phyloP scores from a whole-genome alignment of 805 yeast genomes.

The Starmerella stellata region DNA sequence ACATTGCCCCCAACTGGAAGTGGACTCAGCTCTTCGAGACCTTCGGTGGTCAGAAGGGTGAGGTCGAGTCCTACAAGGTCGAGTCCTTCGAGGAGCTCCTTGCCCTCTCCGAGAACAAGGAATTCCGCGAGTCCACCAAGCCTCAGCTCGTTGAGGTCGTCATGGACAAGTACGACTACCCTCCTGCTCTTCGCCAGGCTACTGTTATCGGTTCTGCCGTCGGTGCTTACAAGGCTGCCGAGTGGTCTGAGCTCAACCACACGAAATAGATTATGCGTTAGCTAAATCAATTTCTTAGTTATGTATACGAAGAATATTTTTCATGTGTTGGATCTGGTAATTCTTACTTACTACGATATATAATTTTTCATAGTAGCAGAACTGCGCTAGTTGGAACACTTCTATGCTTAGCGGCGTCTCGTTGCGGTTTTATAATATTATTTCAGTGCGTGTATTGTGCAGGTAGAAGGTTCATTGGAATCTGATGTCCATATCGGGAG shows the following conservation, averaged over 20 bases:
- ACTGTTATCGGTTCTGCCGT: slow-evolving; percentile 11
- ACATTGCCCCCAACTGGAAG: slow-evolving; percentile 63
- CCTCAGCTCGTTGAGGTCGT: slow-evolving; percentile 42
- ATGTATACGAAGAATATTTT: too few relatives aligned
- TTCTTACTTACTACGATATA: too few relatives aligned
- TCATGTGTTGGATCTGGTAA: too few relatives aligned
- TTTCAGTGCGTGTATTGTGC: too few relatives aligned
- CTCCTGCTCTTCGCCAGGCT: slow-evolving; percentile 33
- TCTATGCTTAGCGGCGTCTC: too few relatives aligned
- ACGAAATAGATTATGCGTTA: slow-evolving; percentile 3
- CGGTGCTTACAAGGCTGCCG: slow-evolving; percentile 11
- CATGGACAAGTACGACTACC: slow-evolving; percentile 43
- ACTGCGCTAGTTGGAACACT: too few relatives aligned
- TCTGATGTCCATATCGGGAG: slow-evolving; percentile 17
- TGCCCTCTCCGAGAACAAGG: slow-evolving; percentile 24
- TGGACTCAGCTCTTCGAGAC: slow-evolving; percentile 53
- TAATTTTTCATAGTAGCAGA: too few relatives aligned
- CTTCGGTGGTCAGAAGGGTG: slow-evolving; percentile 27
- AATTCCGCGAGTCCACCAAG: slow-evolving; percentile 22
- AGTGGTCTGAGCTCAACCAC: slow-evolving; percentile 10
- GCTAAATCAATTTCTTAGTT: too few relatives aligned
- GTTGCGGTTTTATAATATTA: too few relatives aligned
- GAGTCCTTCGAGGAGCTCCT: slow-evolving; percentile 27
- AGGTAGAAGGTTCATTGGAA: too few relatives aligned
- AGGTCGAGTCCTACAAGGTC: slow-evolving; percentile 23